These are phyloP conservation scores for Cladophialophora exuberans DNA, from an alignment of 2,329 filamentous ascomycete species.

Conservation along the genomic window DNA sequence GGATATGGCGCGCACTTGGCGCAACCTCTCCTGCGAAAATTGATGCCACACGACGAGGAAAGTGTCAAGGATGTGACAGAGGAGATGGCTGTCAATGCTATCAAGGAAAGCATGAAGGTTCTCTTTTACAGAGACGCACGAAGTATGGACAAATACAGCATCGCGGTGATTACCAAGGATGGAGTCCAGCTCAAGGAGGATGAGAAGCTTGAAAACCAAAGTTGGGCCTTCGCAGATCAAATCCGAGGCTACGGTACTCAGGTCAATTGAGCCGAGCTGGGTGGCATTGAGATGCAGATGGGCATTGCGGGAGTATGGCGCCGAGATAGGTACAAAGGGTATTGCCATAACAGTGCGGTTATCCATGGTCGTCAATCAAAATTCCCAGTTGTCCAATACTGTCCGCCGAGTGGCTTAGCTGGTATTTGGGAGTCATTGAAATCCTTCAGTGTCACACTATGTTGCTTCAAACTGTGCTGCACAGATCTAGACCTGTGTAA, in stretches of 20 bases:
- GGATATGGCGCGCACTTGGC: slow-evolving; percentile 93
- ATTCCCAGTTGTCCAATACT: neutral
- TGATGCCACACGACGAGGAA: slow-evolving; percentile 81
- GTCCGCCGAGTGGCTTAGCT: neutral
- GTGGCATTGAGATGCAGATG: neutral
- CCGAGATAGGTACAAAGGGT: neutral
- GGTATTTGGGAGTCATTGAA: neutral
- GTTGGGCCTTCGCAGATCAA: slow-evolving; percentile 95
- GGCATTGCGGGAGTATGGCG: slow-evolving; percentile 11
- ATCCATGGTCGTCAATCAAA: slow-evolving; percentile 3
- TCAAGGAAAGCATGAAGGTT: slow-evolving; percentile 98
- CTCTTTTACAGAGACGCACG: slow-evolving; percentile 96
- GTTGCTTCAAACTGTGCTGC: neutral
- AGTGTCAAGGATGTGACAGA: slow-evolving; percentile 65
- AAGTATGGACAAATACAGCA: slow-evolving; percentile 86
- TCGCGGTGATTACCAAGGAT: slow-evolving; percentile 85
- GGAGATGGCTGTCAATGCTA: slow-evolving; percentile 76
- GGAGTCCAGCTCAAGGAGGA: slow-evolving; percentile 79
- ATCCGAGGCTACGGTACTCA: slow-evolving; percentile 96
- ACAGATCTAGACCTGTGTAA: neutral
- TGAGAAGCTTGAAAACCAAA: slow-evolving; percentile 90
- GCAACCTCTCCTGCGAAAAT: slow-evolving; percentile 82
- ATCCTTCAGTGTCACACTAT: neutral
- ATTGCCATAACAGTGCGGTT: slow-evolving; percentile 1
- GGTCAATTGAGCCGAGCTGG: slow-evolving; percentile 45